Conservation (phyloP, 2,329 filamentous ascomycete genomes). For the Aspergillus sp. region DNA sequence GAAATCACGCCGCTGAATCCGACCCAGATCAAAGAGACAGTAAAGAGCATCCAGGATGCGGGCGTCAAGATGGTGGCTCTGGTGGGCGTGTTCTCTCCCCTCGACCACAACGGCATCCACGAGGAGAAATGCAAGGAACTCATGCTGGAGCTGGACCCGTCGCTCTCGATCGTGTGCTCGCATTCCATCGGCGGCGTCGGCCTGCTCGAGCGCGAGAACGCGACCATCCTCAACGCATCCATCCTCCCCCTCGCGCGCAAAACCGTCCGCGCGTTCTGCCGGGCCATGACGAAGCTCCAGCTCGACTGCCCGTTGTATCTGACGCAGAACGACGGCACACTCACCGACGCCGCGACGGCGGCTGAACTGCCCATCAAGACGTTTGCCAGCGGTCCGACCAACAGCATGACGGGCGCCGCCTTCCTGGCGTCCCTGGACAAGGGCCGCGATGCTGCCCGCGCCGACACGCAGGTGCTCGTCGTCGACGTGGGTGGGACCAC, state of each 20-base stretch:
- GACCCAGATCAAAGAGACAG: conserved; percentile 28
- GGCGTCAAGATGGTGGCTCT: conserved; percentile 51
- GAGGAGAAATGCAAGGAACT: conserved; percentile 11
- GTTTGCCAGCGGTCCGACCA: conserved; percentile 53
- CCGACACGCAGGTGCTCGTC: conserved; percentile 37
- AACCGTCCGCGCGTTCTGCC: conserved; percentile 47
- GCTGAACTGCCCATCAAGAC: conserved; percentile 51
- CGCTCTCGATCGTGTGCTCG: conserved; percentile 45
- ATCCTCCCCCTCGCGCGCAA: conserved; percentile 47
- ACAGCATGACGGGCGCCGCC: conserved; percentile 53
- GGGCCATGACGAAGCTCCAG: conserved; percentile 45
- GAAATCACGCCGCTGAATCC: conserved; percentile 10
- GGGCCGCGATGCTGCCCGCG: neutral
- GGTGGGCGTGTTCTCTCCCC: conserved; percentile 58
- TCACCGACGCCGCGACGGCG: conserved; percentile 48
- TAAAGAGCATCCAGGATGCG: conserved; percentile 41
- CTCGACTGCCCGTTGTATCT: conserved; percentile 50
- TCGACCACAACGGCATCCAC: conserved; percentile 46
- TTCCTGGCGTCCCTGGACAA: conserved; percentile 25
- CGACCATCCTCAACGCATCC: conserved; percentile 50
- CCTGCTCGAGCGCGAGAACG: conserved; percentile 53
- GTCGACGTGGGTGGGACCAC: conserved; percentile 63
- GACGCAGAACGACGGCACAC: conserved; percentile 54
- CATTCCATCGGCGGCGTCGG: conserved; percentile 52
- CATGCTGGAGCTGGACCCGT: conserved; percentile 7